Evolutionary conservation across 2,329 filamentous ascomycete genomes (phyloP).

Genomic region (Penicillium sp.): DNA sequence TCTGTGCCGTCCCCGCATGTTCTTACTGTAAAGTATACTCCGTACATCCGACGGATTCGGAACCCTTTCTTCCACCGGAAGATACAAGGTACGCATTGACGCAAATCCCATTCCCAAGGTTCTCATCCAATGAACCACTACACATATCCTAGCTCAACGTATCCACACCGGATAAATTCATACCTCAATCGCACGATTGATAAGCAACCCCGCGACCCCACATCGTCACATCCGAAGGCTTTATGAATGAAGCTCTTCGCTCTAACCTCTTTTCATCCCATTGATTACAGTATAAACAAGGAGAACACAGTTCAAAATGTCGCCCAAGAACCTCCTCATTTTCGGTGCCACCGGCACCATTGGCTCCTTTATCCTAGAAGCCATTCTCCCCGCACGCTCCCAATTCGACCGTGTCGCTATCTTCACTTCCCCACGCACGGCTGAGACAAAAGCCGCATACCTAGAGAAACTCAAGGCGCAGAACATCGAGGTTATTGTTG

Average conservation of each 20-base stretch:
- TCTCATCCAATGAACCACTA: not conserved
- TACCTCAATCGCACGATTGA: constrained; percentile 5
- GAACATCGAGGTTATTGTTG: constrained; percentile 57
- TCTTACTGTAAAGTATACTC: not conserved
- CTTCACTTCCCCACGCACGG: constrained; percentile 57
- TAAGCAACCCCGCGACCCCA: constrained; percentile 18
- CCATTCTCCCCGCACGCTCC: constrained; percentile 48
- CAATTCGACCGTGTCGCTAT: constrained; percentile 55
- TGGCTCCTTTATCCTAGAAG: constrained; percentile 51
- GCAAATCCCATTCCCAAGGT: not conserved
- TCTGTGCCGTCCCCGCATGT: no score
- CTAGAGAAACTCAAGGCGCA: constrained; percentile 49
- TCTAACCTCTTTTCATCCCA: not conserved
- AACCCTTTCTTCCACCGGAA: not conserved
- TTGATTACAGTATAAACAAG: not conserved
- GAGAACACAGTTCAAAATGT: constrained; percentile 4
- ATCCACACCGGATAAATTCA: not conserved
- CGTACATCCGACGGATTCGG: not conserved
- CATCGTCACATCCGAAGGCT: not conserved
- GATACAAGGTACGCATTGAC: not conserved
- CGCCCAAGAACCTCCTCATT: constrained; percentile 47
- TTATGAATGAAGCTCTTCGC: not conserved
- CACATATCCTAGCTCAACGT: not conserved
- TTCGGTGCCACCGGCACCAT: constrained; percentile 55
- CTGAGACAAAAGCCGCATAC: constrained; percentile 50